Conservation (phyloP, 2,329 filamentous ascomycete genomes). For the Plenodomus tracheiphilus region DNA sequence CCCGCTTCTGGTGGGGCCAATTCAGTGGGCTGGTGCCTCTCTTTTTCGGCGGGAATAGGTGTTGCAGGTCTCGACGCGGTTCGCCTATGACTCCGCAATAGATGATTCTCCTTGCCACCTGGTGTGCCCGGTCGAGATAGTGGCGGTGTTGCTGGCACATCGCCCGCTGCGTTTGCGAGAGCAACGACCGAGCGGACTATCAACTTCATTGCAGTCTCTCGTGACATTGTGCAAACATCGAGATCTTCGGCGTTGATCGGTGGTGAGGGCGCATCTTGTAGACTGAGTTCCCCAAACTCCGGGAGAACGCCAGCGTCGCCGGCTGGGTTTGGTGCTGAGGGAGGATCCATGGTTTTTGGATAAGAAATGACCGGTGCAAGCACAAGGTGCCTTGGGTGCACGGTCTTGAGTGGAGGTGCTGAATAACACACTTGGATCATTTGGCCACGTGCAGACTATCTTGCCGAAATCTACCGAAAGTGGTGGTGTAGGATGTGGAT, state of each 20-base stretch:
- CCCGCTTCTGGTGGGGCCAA: conserved; percentile 56
- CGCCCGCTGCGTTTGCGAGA: conserved; percentile 72
- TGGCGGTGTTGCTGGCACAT: conserved; percentile 79
- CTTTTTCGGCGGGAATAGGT: conserved; percentile 46
- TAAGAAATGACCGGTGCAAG: conserved; percentile 27
- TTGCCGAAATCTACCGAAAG: conserved; percentile 30
- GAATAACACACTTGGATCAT: conserved; percentile 41
- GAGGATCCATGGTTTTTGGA: conserved; percentile 33
- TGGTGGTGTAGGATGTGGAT: not conserved
- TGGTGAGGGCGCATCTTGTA: conserved; percentile 44
- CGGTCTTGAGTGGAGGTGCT: conserved; percentile 32
- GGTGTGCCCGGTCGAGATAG: conserved; percentile 66
- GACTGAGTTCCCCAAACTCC: conserved; percentile 34
- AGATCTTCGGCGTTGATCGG: conserved; percentile 52
- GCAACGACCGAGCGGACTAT: conserved; percentile 64
- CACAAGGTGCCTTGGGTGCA: conserved; percentile 33
- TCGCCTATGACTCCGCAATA: conserved; percentile 34
- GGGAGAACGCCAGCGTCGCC: conserved; percentile 47
- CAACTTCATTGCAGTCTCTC: conserved; percentile 75
- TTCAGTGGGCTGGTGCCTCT: conserved; percentile 44
- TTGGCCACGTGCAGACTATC: conserved; percentile 18
- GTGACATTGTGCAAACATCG: conserved; percentile 73
- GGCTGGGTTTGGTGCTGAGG: conserved; percentile 46
- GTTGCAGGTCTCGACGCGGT: conserved; percentile 45
- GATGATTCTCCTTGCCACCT: conserved; percentile 31